phyloP scores from a whole-genome alignment of 2,329 filamentous ascomycete species.

The Pseudocercospora pini-densiflorae region DNA sequence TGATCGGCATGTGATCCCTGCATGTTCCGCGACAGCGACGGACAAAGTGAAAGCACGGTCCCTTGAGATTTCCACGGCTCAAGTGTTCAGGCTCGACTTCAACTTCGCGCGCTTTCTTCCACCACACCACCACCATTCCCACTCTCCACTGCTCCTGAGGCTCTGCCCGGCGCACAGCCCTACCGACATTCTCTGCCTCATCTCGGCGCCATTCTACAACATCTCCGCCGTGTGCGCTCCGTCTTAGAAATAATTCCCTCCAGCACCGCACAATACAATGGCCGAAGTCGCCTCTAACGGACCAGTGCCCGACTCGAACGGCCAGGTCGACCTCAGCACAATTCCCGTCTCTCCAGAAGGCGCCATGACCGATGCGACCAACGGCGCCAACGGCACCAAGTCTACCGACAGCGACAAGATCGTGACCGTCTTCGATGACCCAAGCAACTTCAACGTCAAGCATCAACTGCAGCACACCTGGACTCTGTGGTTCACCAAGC shows the following conservation, averaged over 20 bases:
- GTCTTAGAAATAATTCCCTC: conserved; percentile 12
- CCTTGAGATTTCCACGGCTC: conserved; percentile 1
- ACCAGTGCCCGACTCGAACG: conserved; percentile 24
- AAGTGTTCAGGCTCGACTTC: background rate
- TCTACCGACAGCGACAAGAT: conserved; percentile 58
- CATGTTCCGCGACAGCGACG: background rate
- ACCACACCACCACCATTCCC: background rate
- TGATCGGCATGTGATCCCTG: conserved; percentile 1
- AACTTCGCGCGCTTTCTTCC: background rate
- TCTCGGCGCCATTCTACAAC: background rate
- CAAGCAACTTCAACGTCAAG: conserved; percentile 99
- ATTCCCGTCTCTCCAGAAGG: conserved; percentile 60
- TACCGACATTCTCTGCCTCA: background rate
- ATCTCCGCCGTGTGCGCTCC: conserved; percentile 6
- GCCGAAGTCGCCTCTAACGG: conserved; percentile 38
- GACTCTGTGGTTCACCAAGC: conserved; percentile 99
- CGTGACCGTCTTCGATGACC: conserved; percentile 96
- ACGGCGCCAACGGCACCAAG: conserved; percentile 50
- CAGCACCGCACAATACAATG: conserved; percentile 33
- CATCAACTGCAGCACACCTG: conserved; percentile 96
- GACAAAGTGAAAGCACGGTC: conserved; percentile 8
- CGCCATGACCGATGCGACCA: conserved; percentile 51
- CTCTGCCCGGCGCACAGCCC: conserved; percentile 18
- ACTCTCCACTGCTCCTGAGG: conserved; percentile 1
- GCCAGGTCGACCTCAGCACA: conserved; percentile 59